Evolutionary conservation across 2,329 filamentous ascomycete species (phyloP).

Genomic region (Chalaropsis thielavioides): DNA sequence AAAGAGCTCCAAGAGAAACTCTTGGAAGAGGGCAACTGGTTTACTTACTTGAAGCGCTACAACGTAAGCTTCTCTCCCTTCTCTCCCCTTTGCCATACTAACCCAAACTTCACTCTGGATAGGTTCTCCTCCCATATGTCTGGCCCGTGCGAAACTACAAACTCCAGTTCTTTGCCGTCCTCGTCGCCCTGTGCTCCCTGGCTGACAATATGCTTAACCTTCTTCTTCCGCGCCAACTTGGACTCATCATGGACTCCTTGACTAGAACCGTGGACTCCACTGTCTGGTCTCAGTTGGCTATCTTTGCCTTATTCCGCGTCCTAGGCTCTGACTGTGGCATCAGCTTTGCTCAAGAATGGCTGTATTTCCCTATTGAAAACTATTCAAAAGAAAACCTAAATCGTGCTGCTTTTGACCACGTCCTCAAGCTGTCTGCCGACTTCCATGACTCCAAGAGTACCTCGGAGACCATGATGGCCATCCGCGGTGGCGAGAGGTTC

Average conservation of each 20-base stretch:
- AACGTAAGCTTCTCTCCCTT: constrained; percentile 28
- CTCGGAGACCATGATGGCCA: constrained; percentile 43
- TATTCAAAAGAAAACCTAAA: constrained; percentile 41
- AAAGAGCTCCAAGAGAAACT: constrained; percentile 50
- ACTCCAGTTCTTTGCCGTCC: constrained; percentile 52
- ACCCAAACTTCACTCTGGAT: neutral
- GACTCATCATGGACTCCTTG: constrained; percentile 60
- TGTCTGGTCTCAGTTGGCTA: constrained; percentile 38
- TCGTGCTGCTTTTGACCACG: constrained; percentile 42
- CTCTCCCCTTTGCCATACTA: neutral
- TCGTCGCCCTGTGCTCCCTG: constrained; percentile 56
- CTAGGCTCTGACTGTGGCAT: constrained; percentile 41
- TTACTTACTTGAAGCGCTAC: constrained; percentile 62
- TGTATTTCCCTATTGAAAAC: constrained; percentile 44
- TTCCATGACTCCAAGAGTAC: constrained; percentile 48
- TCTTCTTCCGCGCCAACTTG: constrained; percentile 66
- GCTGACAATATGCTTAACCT: constrained; percentile 58
- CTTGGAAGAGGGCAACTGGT: constrained; percentile 62
- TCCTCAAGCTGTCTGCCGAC: constrained; percentile 45
- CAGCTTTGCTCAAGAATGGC: constrained; percentile 37
- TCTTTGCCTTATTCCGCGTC: constrained; percentile 39
- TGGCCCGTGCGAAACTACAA: constrained; percentile 54
- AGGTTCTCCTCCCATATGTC: constrained; percentile 65
- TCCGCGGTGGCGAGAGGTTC: constrained; percentile 38
- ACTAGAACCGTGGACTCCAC: constrained; percentile 34